Evolutionary conservation across 148 eudicot species (phyloP).

Genomic region (Rhododendron ovatum): DNA sequence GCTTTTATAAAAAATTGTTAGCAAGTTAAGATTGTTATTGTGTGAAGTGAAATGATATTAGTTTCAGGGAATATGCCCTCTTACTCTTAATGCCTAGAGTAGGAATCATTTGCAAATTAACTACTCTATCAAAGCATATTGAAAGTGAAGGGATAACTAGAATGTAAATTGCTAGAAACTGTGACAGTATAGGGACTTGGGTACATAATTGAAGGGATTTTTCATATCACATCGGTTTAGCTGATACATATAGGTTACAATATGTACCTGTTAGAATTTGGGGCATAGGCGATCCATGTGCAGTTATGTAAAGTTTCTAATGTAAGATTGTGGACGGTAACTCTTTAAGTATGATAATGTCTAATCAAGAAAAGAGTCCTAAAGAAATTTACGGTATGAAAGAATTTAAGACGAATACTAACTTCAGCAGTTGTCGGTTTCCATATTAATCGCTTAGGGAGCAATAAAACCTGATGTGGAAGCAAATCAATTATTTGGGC

Average conservation of each 20-base stretch:
- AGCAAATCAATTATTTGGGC: neutral
- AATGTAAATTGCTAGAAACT: neutral
- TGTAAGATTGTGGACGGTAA: neutral
- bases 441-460: neutral
- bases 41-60: neutral
- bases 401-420: neutral
- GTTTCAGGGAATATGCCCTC: no score
- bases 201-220: neutral
- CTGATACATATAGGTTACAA: neutral
- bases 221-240: neutral
- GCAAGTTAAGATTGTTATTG: neutral
- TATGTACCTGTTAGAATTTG: neutral
- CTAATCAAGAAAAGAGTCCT: neutral
- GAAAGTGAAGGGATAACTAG: neutral
- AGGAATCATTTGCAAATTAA: neutral
- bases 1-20: neutral
- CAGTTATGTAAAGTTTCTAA: neutral
- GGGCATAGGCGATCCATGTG: neutral
- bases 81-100: neutral
- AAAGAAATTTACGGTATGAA: neutral
- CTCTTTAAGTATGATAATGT: neutral
- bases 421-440: neutral
- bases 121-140: no score
- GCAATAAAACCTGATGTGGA: neutral
- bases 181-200: neutral